A percentile compares a stretch with the other conserved stretches of the same genome.
These are phyloP conservation scores for Calocybe indica DNA, from an alignment of 768 basidiomycete species.

Conservation along the genomic window DNA sequence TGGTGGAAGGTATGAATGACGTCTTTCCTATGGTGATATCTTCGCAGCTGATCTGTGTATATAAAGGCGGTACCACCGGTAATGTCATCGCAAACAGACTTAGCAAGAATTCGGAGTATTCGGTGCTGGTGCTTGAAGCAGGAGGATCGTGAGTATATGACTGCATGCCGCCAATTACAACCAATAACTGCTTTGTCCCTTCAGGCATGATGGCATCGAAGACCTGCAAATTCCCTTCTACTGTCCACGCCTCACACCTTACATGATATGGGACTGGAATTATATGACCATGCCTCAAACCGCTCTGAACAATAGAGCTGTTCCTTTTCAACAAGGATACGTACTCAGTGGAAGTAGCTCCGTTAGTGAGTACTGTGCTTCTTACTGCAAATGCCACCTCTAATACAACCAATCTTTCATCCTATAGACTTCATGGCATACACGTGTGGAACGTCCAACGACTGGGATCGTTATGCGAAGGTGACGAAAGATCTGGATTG, in stretches of 20 bases:
- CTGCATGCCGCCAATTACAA: not conserved
- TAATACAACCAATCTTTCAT: not conserved
- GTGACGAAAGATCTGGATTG: constrained; percentile 9
- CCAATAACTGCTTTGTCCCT: not conserved
- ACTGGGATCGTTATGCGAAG: constrained; percentile 18
- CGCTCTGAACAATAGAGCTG: constrained; percentile 15
- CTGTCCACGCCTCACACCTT: constrained; percentile 4
- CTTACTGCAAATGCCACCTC: too few relatives aligned
- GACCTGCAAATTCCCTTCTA: constrained; percentile 8
- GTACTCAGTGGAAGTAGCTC: constrained; percentile 23
- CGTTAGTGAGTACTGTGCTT: constrained; percentile 13
- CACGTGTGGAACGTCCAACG: constrained; percentile 17
- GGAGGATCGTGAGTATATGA: constrained; percentile 16
- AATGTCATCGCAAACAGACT: constrained; percentile 22
- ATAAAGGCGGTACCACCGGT: constrained; percentile 19
- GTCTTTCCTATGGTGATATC: not conserved
- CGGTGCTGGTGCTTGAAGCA: constrained; percentile 37
- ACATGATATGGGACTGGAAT: constrained; percentile 17
- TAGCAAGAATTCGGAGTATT: constrained; percentile 27
- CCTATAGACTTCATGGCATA: constrained; percentile 17
- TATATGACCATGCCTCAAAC: constrained; percentile 19
- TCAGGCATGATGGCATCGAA: constrained; percentile 8
- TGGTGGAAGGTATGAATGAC: constrained; percentile 14
- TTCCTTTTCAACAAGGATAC: constrained; percentile 19
- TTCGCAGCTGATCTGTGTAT: constrained; percentile 27